Evolutionary conservation across 164 flowering plant species (phyloP).

Genomic region (Warburgia ugandensis): DNA sequence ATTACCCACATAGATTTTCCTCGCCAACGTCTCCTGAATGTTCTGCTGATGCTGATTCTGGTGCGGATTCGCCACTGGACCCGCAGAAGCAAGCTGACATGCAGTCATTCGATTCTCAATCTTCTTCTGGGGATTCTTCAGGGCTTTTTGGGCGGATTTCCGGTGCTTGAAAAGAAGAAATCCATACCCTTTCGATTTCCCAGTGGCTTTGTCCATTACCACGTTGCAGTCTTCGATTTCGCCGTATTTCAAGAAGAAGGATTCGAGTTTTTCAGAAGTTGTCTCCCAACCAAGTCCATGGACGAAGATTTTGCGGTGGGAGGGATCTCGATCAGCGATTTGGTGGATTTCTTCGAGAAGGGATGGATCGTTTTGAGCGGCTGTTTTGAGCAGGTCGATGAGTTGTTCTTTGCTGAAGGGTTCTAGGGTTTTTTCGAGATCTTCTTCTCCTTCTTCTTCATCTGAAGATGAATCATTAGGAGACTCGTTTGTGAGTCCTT

Average conservation of each 20-base stretch:
- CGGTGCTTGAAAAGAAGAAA: conserved; percentile 34
- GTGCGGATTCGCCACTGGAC: conserved; percentile 12
- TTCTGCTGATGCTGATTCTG: not conserved
- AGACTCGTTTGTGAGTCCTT: too few relatives aligned
- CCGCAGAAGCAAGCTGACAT: conserved; percentile 34
- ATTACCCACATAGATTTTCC: conserved; percentile 36
- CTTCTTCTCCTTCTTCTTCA: conserved; percentile 14
- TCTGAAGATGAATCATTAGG: conserved; percentile 1
- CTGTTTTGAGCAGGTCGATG: conserved; percentile 31
- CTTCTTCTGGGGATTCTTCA: conserved; percentile 38
- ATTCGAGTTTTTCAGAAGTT: conserved; percentile 25
- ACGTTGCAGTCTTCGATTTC: conserved; percentile 35
- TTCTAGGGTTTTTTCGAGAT: conserved; percentile 25
- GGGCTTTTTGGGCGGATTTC: conserved; percentile 25
- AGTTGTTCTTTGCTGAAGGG: conserved; percentile 46
- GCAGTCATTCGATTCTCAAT: conserved; percentile 39
- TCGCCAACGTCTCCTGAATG: conserved; percentile 14
- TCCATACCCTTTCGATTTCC: conserved; percentile 43
- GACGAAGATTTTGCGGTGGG: conserved; percentile 44
- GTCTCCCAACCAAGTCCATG: conserved; percentile 47
- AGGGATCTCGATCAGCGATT: conserved; percentile 38
- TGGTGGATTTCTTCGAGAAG: conserved; percentile 28
- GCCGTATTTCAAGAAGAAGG: conserved; percentile 29
- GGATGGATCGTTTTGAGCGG: conserved; percentile 19
- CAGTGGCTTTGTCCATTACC: conserved; percentile 32